Evolutionary conservation across 106 monocot genomes (phyloP).

Genomic region (Narthecium ossifragum): DNA sequence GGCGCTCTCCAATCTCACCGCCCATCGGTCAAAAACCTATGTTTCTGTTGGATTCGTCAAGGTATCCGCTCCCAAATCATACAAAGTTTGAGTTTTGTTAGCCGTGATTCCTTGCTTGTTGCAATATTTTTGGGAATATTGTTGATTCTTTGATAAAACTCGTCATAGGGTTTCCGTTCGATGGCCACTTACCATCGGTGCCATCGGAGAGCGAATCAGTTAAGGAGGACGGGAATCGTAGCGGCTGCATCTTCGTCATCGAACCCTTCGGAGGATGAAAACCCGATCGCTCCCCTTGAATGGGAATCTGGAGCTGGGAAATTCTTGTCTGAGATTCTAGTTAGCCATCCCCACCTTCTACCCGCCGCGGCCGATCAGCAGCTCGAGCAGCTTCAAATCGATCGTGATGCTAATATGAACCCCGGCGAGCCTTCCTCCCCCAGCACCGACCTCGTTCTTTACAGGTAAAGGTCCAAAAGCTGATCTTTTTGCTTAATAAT

Average conservation of each 20-base stretch:
- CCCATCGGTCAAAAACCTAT: no score
- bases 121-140: no score
- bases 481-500: not conserved
- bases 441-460: constrained; percentile 60
- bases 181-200: no score
- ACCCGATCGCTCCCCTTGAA: constrained; percentile 72
- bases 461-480: constrained; percentile 29
- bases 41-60: no score
- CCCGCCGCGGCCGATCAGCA: constrained; percentile 92
- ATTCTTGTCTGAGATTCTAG: constrained; percentile 76
- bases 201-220: no score
- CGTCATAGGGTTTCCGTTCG: no score
- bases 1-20: no score
- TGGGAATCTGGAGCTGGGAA: constrained; percentile 83
- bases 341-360: constrained; percentile 78
- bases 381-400: constrained; percentile 74
- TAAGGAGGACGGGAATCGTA: constrained; percentile 15
- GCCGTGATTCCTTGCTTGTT: no score
- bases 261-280: constrained; percentile 9
- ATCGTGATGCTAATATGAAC: constrained; percentile 48
- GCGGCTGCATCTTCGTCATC: constrained; percentile 30
- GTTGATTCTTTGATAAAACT: no score
- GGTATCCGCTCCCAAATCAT: no score
- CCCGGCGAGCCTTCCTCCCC: constrained; percentile 44
- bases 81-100: no score